Evolutionary conservation across 176 grass and related monocot genomes (phyloP), one percentile per base, ranked within the genome.

Genomic region (Areca catechu): DNA sequence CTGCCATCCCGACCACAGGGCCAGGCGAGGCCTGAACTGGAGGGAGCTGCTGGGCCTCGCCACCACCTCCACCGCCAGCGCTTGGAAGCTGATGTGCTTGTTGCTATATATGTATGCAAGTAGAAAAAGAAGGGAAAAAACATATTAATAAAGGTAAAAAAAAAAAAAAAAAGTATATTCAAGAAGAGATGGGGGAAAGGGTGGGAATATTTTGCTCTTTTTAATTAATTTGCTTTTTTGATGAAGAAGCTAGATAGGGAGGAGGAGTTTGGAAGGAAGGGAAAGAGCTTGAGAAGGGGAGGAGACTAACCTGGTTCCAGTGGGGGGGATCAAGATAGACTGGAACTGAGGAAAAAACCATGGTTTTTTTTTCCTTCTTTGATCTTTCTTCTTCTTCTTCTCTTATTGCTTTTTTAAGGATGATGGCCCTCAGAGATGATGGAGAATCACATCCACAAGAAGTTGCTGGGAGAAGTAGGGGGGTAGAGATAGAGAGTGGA

Each of bases 341-440:
- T 34, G 88, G 81, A 62, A 93, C 72, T 37, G 94, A 99, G 51
- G 94, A 85, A 66, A 99, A 99, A 60, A 92, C 88, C 94, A 99
- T 99, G 71, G 50, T 74, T 75, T 58, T 48, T 15, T 78, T 58
- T 48, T 16, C 2, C 20, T 24, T 19, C 57, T 29, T 16, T 19
- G 65, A 66, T 23, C 16, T 47, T 28, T 24, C 57, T 63, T 86
- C 54, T 17, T 71, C 57, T 60, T n/a, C 17, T 65, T 30, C 57
- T 78, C 21, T 43, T 27, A 49, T 24, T 18, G 71, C 59, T 43
- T 49, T 48, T 60, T 1, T 69, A 22, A 22, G 19, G 5, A 16
- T 24, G 54, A 67, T 51, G 21, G 54, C 48, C 50, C 75, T 53
- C 48, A 23, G 61, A 64, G 61, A 23, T 23, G 34, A 47, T 64